These are phyloP conservation scores for Graphiopsis chlorocephala DNA, from an alignment of 2,329 filamentous ascomycete species.

Conservation along the genomic window DNA sequence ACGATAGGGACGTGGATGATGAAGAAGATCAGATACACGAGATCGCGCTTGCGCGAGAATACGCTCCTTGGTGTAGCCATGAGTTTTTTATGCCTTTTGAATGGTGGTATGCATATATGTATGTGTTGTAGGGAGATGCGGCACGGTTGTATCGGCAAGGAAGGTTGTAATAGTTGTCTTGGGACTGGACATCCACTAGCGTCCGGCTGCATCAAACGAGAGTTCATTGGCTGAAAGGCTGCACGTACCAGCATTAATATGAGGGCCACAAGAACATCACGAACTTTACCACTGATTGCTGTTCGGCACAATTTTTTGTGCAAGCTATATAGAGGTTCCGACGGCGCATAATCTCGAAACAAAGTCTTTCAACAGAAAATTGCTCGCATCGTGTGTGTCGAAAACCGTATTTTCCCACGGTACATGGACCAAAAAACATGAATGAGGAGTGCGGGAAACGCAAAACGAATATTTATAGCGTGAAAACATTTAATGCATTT, in stretches of 20 bases:
- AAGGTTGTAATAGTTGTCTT: background rate
- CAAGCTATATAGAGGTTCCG: background rate
- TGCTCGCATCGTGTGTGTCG: background rate
- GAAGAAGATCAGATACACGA: conserved; percentile 60
- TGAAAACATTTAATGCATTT: background rate
- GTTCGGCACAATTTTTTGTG: background rate
- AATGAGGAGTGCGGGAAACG: too few relatives aligned
- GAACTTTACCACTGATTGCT: background rate
- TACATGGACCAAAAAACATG: too few relatives aligned
- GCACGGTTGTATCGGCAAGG: background rate
- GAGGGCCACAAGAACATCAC: background rate
- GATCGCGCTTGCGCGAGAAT: conserved; percentile 41
- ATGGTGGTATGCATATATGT: background rate
- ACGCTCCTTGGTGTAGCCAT: conserved; percentile 16
- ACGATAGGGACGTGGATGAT: conserved; percentile 60
- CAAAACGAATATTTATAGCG: too few relatives aligned
- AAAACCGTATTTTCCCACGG: background rate
- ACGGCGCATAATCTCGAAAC: background rate
- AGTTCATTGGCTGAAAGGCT: background rate
- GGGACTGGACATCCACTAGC: background rate
- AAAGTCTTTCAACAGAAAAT: background rate
- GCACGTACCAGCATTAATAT: background rate
- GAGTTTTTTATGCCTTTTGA: background rate
- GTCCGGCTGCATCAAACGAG: background rate
- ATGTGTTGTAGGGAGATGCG: background rate